Conservation (phyloP, 2,329 filamentous ascomycete species). For the Colletotrichum graminicola region DNA sequence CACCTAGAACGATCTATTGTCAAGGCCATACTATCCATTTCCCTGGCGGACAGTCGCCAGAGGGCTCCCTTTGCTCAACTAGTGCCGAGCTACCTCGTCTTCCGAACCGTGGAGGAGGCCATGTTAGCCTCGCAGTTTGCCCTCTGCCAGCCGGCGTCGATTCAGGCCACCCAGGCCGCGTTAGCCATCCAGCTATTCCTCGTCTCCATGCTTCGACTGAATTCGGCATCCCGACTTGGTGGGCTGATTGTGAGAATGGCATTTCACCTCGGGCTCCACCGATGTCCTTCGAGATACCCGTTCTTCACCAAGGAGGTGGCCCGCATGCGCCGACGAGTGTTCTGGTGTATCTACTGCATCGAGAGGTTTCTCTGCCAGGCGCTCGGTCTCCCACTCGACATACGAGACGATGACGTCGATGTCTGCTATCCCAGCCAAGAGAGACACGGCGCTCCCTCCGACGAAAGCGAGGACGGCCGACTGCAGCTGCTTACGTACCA, state of each 20-base stretch:
- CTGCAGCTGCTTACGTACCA: conserved; percentile 55
- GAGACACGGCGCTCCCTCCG: conserved; percentile 50
- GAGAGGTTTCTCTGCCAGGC: conserved; percentile 69
- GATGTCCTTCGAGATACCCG: conserved; percentile 65
- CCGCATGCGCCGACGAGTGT: conserved; percentile 63
- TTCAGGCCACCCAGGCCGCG: conserved; percentile 62
- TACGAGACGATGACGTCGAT: conserved; percentile 69
- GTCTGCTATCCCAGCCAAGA: conserved; percentile 67
- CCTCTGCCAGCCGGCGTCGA: conserved; percentile 60
- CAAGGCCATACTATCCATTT: conserved; percentile 65
- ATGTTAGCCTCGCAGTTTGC: conserved; percentile 62
- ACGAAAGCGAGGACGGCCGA: conserved; percentile 45
- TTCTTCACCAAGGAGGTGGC: conserved; percentile 62
- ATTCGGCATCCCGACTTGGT: conserved; percentile 67
- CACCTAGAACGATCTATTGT: conserved; percentile 57
- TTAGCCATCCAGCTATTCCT: conserved; percentile 67
- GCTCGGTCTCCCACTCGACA: conserved; percentile 65
- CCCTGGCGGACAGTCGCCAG: conserved; percentile 65
- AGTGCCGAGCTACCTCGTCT: conserved; percentile 59
- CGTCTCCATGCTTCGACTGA: conserved; percentile 67
- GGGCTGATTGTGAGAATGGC: conserved; percentile 67
- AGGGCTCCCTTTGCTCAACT: conserved; percentile 44
- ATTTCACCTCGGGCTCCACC: conserved; percentile 69
- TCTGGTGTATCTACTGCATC: conserved; percentile 68
- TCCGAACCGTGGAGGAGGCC: conserved; percentile 62